Evolutionary conservation across 1,284 basidiomycete species (phyloP).

Genomic region (Jaminaea rosea): DNA sequence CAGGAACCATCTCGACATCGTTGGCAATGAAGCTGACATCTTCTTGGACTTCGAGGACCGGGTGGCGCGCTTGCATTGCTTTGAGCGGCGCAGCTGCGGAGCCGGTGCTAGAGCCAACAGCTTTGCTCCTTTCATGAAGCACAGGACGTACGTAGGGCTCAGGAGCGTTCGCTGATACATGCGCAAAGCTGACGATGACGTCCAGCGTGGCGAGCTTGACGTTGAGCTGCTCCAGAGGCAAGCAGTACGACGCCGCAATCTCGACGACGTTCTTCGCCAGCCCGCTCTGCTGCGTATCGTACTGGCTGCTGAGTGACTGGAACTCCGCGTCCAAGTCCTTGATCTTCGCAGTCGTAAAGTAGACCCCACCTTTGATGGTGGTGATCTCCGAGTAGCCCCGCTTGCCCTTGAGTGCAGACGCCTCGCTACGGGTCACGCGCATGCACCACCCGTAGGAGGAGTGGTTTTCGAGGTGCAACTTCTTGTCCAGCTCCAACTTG

Average conservation of each 20-base stretch:
- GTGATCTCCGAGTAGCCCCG: conserved; percentile 74
- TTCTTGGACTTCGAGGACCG: conserved; percentile 92
- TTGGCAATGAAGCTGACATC: conserved; percentile 92
- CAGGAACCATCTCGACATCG: conserved; percentile 74
- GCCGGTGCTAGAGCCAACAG: conserved; percentile 8
- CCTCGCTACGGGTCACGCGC: conserved; percentile 59
- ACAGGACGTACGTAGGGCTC: conserved; percentile 77
- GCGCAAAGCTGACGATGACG: conserved; percentile 78
- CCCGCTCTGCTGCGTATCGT: conserved; percentile 66
- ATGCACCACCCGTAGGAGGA: conserved; percentile 86
- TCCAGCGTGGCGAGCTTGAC: conserved; percentile 80
- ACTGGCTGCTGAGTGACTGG: conserved; percentile 61
- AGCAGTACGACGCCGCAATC: conserved; percentile 73
- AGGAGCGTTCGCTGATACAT: conserved; percentile 77
- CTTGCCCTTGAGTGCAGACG: conserved; percentile 50
- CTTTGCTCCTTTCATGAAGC: conserved; percentile 20
- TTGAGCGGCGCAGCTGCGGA: conserved; percentile 5
- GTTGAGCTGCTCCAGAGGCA: conserved; percentile 82
- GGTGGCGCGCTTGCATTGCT: conserved; percentile 59
- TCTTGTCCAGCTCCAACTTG: conserved; percentile 82
- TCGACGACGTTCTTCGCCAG: conserved; percentile 87
- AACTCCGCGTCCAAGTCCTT: conserved; percentile 68
- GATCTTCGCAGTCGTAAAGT: conserved; percentile 76
- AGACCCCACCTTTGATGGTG: conserved; percentile 75
- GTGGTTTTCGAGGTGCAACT: conserved; percentile 90